Conservation (phyloP, 2,329 filamentous ascomycete genomes). For the Macroventuria anomochaeta region DNA sequence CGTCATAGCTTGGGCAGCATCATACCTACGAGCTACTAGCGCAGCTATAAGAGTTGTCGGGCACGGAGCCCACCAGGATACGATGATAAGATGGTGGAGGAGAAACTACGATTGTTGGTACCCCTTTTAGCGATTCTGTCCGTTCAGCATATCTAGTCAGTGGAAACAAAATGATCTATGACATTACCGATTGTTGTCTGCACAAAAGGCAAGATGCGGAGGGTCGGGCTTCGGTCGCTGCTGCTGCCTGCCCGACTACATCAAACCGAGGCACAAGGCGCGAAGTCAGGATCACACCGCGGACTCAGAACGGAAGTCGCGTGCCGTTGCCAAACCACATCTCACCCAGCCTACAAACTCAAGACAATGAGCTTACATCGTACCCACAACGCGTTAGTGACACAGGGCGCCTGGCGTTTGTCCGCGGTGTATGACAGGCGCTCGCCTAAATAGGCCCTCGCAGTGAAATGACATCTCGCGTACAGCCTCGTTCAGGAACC, state of each 20-base stretch:
- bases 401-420: not conserved
- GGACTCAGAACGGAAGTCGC: not conserved
- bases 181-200: not conserved
- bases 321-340: slow-evolving; percentile 7
- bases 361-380: not conserved
- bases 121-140: not conserved
- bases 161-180: not conserved
- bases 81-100: not conserved
- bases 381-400: not conserved
- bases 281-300: not conserved
- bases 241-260: not conserved
- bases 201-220: not conserved
- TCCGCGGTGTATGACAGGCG: not conserved
- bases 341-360: not conserved
- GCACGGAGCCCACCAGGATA: not conserved
- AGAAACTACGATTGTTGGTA: not conserved
- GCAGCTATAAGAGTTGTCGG: not conserved
- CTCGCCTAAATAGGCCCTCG: not conserved
- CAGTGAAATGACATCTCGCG: not conserved
- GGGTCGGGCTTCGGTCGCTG: not conserved
- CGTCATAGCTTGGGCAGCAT: not conserved
- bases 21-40: not conserved
- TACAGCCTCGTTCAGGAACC: slow-evolving; percentile 1
- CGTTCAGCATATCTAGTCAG: not conserved
- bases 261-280: not conserved